Evolutionary conservation across 345 rosid species (phyloP).

Genomic region (Cardiospermum halicacabum): DNA sequence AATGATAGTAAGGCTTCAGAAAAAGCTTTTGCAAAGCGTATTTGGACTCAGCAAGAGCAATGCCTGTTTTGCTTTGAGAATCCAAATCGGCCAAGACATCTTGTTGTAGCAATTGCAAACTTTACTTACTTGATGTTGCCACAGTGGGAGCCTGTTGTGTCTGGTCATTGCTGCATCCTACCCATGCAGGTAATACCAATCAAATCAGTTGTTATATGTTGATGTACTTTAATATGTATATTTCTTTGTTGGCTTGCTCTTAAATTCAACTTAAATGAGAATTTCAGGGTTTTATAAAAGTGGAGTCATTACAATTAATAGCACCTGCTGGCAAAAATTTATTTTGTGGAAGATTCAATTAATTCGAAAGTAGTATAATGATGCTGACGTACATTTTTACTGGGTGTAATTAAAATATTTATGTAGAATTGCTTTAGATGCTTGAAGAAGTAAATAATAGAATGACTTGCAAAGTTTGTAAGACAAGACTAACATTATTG

Average conservation of each 20-base stretch:
- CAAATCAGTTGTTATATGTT: not conserved
- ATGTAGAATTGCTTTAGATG: not conserved
- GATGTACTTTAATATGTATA: not conserved
- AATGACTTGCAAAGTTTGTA: not conserved
- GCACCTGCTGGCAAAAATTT: not conserved
- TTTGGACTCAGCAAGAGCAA: slow-evolving; percentile 91
- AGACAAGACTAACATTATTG: not conserved
- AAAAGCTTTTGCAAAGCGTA: slow-evolving; percentile 44
- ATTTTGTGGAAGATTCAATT: not conserved
- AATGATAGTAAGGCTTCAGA: slow-evolving; percentile 34
- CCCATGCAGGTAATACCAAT: slow-evolving; percentile 61
- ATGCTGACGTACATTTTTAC: not conserved
- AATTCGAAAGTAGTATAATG: not conserved
- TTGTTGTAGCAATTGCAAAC: slow-evolving; percentile 84
- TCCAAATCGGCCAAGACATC: slow-evolving; percentile 77
- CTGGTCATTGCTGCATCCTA: slow-evolving; percentile 90
- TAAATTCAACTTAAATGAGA: not conserved
- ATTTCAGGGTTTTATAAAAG: not conserved
- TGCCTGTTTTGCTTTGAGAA: slow-evolving; percentile 91
- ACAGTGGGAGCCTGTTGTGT: slow-evolving; percentile 63
- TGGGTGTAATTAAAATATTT: not conserved
- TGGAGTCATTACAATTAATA: not conserved
- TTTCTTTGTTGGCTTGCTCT: not conserved
- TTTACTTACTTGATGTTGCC: slow-evolving; percentile 90
- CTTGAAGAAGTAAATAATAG: slow-evolving; percentile 1